phyloP scores from a whole-genome alignment of 2,329 filamentous ascomycete genomes.

The Hyphodiscus sp. region DNA sequence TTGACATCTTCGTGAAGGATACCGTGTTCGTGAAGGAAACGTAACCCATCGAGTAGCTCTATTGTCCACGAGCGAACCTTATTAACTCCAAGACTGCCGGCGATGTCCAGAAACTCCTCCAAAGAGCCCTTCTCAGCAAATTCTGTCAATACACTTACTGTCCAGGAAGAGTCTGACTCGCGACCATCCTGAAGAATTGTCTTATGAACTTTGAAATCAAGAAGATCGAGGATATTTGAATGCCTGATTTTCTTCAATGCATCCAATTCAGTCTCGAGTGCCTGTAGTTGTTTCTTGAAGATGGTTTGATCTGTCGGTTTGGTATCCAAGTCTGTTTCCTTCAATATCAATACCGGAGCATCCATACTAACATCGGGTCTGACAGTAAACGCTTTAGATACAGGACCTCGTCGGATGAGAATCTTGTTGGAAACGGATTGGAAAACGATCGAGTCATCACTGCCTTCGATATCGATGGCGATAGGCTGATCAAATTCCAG shows the following conservation, averaged over 20 bases:
- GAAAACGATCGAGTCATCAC: slow-evolving; percentile 61
- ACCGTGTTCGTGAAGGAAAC: slow-evolving; percentile 79
- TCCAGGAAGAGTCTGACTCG: slow-evolving; percentile 48
- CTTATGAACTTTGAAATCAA: slow-evolving; percentile 73
- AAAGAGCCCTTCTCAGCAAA: slow-evolving; percentile 78
- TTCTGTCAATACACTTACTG: slow-evolving; percentile 67
- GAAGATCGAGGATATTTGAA: slow-evolving; percentile 67
- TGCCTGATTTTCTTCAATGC: slow-evolving; percentile 69
- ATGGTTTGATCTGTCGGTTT: slow-evolving; percentile 51
- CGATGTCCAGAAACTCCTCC: slow-evolving; percentile 72
- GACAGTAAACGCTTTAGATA: slow-evolving; percentile 66
- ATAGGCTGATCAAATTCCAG: slow-evolving; percentile 64
- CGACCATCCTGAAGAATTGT: slow-evolving; percentile 51
- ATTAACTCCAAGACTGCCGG: slow-evolving; percentile 64
- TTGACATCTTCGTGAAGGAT: slow-evolving; percentile 81
- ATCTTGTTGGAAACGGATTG: slow-evolving; percentile 64
- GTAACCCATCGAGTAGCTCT: slow-evolving; percentile 81
- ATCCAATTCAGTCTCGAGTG: slow-evolving; percentile 71
- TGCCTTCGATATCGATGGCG: slow-evolving; percentile 50
- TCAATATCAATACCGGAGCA: slow-evolving; percentile 62
- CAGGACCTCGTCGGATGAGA: slow-evolving; percentile 56
- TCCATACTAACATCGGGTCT: slow-evolving; percentile 53
- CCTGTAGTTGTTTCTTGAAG: slow-evolving; percentile 70
- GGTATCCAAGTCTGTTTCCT: slow-evolving; percentile 57
- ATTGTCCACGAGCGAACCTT: slow-evolving; percentile 87